Conservation (phyloP, 192 early-diverging fungal genomes). For the Funneliformis mosseae region DNA sequence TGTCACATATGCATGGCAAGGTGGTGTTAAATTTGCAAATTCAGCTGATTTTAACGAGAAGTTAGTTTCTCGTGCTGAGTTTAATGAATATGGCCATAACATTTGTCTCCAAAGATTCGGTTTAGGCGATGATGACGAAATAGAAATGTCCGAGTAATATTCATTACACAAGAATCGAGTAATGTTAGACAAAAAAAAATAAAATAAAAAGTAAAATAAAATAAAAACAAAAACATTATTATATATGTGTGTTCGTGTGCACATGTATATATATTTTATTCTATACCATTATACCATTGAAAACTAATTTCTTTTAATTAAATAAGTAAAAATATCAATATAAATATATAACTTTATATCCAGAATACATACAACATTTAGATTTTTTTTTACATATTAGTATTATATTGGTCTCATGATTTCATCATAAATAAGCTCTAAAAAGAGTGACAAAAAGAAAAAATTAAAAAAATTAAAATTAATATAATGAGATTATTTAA, state of each 20-base stretch:
- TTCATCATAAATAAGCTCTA: conserved; percentile 32
- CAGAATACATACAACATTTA: not conserved
- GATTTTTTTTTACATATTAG: not conserved
- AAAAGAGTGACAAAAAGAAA: no score
- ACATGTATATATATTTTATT: not conserved
- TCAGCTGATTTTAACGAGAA: conserved; percentile 46
- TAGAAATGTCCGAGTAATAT: not conserved
- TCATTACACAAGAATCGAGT: not conserved
- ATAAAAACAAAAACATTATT: not conserved
- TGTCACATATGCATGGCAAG: conserved; percentile 59
- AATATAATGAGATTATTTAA: not conserved
- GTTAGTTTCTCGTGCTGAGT: conserved; percentile 64
- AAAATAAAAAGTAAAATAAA: no score
- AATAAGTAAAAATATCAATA: not conserved
- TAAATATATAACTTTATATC: not conserved
- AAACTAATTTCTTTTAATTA: not conserved
- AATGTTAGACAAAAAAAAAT: not conserved
- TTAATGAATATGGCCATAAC: conserved; percentile 61
- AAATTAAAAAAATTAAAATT: not conserved
- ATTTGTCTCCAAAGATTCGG: conserved; percentile 56
- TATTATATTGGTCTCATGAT: conserved; percentile 32
- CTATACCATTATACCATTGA: no score
- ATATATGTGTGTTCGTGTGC: not conserved
- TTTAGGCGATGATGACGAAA: conserved; percentile 24
- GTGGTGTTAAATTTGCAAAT: conserved; percentile 49